Base-by-base conservation (phyloP, 192 early-diverging fungal species). In the Umbelopsis vinacea region DNA sequence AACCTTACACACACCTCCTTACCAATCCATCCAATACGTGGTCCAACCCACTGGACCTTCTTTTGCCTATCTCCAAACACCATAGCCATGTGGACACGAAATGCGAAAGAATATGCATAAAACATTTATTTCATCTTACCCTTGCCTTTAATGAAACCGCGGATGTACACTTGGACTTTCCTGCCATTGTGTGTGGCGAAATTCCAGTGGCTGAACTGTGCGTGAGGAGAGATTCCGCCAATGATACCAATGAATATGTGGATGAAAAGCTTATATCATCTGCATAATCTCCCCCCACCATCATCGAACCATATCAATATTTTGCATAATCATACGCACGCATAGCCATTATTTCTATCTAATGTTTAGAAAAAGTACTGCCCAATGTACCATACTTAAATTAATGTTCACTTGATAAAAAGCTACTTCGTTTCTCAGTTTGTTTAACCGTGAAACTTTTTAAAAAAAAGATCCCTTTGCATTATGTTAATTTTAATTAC, bases 91-190 rank as follows among this genome's bases (percentile, higher is more conserved):
- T 26, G 19, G 69, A 70, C 8, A 40, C 53, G 8, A 70, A 52
- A 4, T 53, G 50, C 26, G 50, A 52, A 6, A 10, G 48, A 21
- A 70, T 70, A 21, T 40, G 46, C 19, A 50, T 70, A 6, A 70
- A 70, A 14, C 69, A 70, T 70, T 54, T 70, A 46, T 14, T 70
- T 11, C 69, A 70, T 53, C 45, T 70, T n/a, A 70, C 69, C 3
- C 37, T 70, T 23, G 48, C 69, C n/a, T 54, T 50, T 22, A 43
- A 52, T 40, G 53, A 50, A 22, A 22, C 47, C 4, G 69, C 37
- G 6, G 37, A 70, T 24, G 69, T 70, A 12, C 22, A 40, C 17
- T 46, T 70, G 21, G 69, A 70, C 50, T 70, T 70, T 53, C 69
- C 69, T 29, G 69, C 40, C 12, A n/a, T 70, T 5, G 37, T 70